These are phyloP conservation scores for Salvia miltiorrhiza DNA, from an alignment of 257 asterid species.

Conservation along the genomic window DNA sequence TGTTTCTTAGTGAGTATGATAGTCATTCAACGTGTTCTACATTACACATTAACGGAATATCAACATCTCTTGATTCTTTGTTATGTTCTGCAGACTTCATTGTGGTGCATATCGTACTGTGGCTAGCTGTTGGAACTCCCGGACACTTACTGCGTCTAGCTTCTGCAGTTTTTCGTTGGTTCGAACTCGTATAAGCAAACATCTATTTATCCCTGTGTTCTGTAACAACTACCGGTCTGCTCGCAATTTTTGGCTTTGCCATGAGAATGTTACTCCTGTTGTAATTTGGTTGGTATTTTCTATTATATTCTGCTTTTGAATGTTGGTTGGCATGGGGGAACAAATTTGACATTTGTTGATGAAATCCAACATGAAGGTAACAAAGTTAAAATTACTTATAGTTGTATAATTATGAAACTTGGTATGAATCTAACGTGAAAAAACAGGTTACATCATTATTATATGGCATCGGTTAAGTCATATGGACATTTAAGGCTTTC, in stretches of 20 bases:
- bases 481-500: too few relatives aligned
- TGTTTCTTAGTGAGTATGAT: background rate
- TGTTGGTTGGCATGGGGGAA: too few relatives aligned
- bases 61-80: background rate
- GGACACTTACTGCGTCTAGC: background rate
- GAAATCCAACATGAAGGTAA: too few relatives aligned
- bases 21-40: background rate
- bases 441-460: too few relatives aligned
- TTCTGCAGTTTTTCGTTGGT: background rate
- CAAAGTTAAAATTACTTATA: too few relatives aligned
- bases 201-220: background rate
- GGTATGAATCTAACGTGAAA: too few relatives aligned
- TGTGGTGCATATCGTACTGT: background rate
- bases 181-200: background rate
- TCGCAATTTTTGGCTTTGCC: background rate
- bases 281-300: too few relatives aligned
- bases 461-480: too few relatives aligned
- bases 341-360: too few relatives aligned
- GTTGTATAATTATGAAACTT: too few relatives aligned
- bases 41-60: background rate
- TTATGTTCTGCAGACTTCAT: background rate
- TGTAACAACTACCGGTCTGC: background rate
- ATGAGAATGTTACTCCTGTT: too few relatives aligned
- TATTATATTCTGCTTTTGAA: too few relatives aligned
- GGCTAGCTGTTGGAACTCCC: background rate